Evolutionary conservation across 208 protist genomes (phyloP), one percentile per base, ranked within the genome.

Genomic region (Sergeia podlipaevii): DNA sequence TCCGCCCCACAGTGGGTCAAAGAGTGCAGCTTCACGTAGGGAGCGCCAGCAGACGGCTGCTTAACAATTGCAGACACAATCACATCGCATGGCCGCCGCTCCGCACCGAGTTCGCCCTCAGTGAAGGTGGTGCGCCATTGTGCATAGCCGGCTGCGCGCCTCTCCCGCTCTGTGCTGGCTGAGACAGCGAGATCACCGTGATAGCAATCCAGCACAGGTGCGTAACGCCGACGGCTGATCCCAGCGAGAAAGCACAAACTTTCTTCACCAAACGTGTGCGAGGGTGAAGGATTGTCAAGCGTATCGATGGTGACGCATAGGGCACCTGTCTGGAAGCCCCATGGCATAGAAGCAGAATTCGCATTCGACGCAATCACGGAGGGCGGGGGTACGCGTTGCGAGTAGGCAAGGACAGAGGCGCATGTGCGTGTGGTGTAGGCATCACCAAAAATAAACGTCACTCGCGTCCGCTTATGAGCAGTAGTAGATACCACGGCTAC

Each of bases 371-470:
- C 34, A 15, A n/a, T 39, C 34, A 15, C 34, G 13, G 11, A 15
- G 34, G 11, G 11, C 13, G 13, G 11, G 11, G 10, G n/a, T 13
- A 47, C 6, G 46, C 15, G 18, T 21, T 15, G n/a, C 46, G 46
- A n/a, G 26, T 38, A 28, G 34, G 10, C 10, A 17, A 10, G 34
- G 11, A 38, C 27, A 28, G 21, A 20, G 8, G 56, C 41, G 18
- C 44, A 64, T 10, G 78, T 90, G n/a, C 72, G 78, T 6, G 78
- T 80, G 4, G 82, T 82, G 57, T 77, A 80, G 36, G 72, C 72
- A 36, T 90, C 78, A 13, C 82, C 82, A 45, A 90, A 90, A 33
- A 90, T n/a, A 60, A 90, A 90, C 21, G 69, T 24, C 33, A 80
- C 65, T 7, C 66, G 46, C 13, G 77, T 70, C 2, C 60, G 28